A percentile compares a stretch with the other conserved stretches of the same genome.
Conservation (phyloP, 805 yeast species). For the Metschnikowia chrysomelidarum region DNA sequence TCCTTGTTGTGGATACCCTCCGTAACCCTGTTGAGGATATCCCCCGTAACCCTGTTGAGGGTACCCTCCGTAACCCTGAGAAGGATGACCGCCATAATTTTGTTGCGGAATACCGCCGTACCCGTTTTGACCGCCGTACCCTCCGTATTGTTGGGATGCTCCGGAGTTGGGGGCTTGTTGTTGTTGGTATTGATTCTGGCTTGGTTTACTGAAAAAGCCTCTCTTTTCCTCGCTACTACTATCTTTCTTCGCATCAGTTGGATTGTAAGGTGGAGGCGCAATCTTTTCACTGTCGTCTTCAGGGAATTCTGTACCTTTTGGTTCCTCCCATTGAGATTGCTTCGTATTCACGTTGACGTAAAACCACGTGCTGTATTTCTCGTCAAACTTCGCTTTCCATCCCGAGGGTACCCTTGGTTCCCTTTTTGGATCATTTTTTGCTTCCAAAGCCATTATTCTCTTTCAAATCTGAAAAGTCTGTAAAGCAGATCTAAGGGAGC, state of each 20-base stretch:
- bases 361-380: constrained; percentile 69
- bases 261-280: constrained; percentile 46
- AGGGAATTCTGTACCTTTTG: constrained; percentile 52
- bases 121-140: constrained; percentile 5
- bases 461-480: no score
- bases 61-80: constrained; percentile 26
- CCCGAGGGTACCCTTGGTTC: constrained; percentile 62
- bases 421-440: constrained; percentile 24
- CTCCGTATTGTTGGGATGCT: constrained; percentile 1
- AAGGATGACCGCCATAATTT: constrained; percentile 8
- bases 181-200: constrained; percentile 1
- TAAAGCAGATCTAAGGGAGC: no score
- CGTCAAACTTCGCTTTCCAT: constrained; percentile 74
- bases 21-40: constrained; percentile 13
- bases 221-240: not conserved
- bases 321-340: constrained; percentile 90
- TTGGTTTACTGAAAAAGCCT: not conserved
- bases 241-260: constrained; percentile 11
- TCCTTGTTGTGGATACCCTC: constrained; percentile 1
- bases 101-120: constrained; percentile 4
- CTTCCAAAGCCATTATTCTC: constrained; percentile 10
- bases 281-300: constrained; percentile 18
- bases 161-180: constrained; percentile 7
- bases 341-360: constrained; percentile 74
- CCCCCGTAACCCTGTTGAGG: constrained; percentile 24